A percentile compares a stretch with the other conserved stretches of the same genome.
These are phyloP conservation scores for Fraxinus floribunda DNA, from an alignment of 305 asterid genomes.

Conservation along the genomic window DNA sequence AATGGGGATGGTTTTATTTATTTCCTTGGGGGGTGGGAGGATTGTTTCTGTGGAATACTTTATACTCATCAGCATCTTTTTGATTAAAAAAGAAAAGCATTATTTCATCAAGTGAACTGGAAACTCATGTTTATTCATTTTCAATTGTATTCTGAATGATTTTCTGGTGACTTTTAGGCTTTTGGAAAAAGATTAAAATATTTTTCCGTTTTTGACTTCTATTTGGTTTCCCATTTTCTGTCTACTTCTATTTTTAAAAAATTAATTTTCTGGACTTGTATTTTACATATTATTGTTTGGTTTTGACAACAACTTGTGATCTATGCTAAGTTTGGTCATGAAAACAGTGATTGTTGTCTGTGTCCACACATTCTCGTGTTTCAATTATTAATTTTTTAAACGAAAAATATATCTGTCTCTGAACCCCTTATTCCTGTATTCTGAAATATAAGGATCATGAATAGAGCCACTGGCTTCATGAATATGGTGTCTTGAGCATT, in stretches of 20 bases:
- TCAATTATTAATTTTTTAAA: neutral
- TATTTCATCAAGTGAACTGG: neutral
- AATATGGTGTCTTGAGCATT: neutral
- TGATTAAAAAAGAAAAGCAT: neutral
- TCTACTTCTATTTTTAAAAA: neutral
- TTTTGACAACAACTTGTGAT: neutral
- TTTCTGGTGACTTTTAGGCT: neutral
- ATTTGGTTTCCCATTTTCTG: neutral
- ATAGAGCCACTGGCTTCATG: neutral
- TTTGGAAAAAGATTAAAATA: neutral
- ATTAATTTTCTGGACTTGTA: neutral
- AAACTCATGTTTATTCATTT: constrained; percentile 8
- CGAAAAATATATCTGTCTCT: neutral
- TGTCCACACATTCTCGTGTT: neutral
- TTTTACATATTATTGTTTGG: neutral
- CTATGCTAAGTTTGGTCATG: neutral
- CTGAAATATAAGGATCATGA: neutral
- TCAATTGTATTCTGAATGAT: constrained; percentile 13
- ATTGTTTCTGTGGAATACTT: neutral
- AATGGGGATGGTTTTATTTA: neutral
- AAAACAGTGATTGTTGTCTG: neutral
- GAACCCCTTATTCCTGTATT: neutral
- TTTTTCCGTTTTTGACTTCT: neutral
- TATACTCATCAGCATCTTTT: neutral
- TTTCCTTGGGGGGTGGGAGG: neutral